These are phyloP conservation scores for Acacia crassicarpa DNA, from an alignment of 306 rosid genomes.

Conservation along the genomic window DNA sequence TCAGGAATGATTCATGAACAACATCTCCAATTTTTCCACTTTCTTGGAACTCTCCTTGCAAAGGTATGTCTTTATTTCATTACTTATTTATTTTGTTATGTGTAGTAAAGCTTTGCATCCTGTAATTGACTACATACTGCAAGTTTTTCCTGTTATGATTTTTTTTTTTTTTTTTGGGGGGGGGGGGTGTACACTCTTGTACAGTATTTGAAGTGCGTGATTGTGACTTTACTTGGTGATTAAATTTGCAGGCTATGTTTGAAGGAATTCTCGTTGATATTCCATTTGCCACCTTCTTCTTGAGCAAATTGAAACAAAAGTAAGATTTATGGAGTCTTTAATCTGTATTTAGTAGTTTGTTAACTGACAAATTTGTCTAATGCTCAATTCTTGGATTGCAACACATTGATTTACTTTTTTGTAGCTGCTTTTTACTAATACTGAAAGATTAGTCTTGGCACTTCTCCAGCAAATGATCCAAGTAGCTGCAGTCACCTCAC, in stretches of 20 bases:
- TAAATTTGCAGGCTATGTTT: conserved; percentile 81
- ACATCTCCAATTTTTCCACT: conserved; percentile 95
- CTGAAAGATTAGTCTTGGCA: conserved; percentile 9
- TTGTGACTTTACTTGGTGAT: neutral
- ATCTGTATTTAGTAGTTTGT: conserved; percentile 23
- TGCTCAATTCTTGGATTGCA: conserved; percentile 21
- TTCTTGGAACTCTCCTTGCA: conserved; percentile 93
- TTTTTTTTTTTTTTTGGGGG: neutral
- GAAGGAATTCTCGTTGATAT: conserved; percentile 98
- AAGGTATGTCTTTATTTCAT: conserved; percentile 54
- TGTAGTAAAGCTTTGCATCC: conserved; percentile 16
- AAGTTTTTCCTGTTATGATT: neutral
- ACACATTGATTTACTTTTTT: neutral
- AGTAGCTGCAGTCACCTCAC: neutral
- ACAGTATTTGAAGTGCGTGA: conserved; percentile 7
- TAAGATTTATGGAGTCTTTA: conserved; percentile 50
- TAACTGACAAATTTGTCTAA: conserved; percentile 15
- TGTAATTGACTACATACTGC: neutral
- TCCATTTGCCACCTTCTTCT: conserved; percentile 94
- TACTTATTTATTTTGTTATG: neutral
- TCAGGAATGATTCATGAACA: conserved; percentile 99
- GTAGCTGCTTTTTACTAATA: neutral
- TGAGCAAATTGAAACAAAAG: conserved; percentile 96
- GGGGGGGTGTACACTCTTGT: neutral
- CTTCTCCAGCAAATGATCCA: conserved; percentile 8